These are phyloP conservation scores for Pythium myriotylum DNA, from an alignment of 352 stramenopile genomes.

Conservation along the genomic window DNA sequence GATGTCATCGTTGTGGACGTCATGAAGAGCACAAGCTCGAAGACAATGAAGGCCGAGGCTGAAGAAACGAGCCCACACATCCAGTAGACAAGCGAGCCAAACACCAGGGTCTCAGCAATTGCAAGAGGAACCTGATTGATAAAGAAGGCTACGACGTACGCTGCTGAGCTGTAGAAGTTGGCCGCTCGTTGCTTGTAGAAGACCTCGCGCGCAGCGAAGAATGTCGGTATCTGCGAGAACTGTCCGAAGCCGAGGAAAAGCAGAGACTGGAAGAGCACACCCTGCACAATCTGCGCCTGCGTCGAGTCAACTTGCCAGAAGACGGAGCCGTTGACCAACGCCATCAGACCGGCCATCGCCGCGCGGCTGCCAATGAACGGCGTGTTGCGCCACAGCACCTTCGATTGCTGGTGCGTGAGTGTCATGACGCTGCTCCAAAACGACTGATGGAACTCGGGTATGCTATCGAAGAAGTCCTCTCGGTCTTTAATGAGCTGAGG, in stretches of 20 bases:
- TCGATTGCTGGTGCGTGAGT: constrained; percentile 39
- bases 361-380: constrained; percentile 31
- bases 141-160: constrained; percentile 55
- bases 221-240: constrained; percentile 32
- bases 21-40: constrained; percentile 39
- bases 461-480: not conserved
- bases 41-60: constrained; percentile 36
- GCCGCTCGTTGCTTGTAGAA: constrained; percentile 70
- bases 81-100: no score
- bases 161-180: constrained; percentile 71
- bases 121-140: constrained; percentile 34
- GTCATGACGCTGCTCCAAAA: constrained; percentile 6
- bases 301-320: constrained; percentile 37
- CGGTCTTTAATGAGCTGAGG: not conserved
- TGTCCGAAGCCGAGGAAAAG: constrained; percentile 71
- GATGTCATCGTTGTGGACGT: constrained; percentile 26
- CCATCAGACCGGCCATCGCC: constrained; percentile 35
- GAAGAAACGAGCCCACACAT: constrained; percentile 23
- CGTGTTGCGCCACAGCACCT: constrained; percentile 44
- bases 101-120: constrained; percentile 50
- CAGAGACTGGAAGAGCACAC: constrained; percentile 74
- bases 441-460: constrained; percentile 20
- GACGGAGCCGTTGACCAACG: constrained; percentile 32
- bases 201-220: constrained; percentile 30
- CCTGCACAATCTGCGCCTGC: constrained; percentile 38